These are phyloP conservation scores for Chaetoceros tenuissimus DNA, from an alignment of 108 stramenopile species.

Conservation along the genomic window DNA sequence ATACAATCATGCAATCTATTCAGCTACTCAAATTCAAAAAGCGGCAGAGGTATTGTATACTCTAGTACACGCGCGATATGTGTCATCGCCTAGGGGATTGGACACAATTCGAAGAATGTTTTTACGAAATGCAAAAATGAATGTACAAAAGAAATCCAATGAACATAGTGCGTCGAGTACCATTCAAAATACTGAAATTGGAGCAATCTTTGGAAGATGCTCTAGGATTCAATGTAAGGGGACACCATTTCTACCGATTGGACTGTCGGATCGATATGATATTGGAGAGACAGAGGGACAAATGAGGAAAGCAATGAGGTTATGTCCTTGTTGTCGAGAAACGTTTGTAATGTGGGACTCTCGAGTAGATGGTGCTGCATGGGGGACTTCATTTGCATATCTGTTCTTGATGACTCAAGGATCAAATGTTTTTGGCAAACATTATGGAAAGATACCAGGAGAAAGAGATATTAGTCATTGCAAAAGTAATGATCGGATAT, in stretches of 20 bases:
- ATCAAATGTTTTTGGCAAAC: slow-evolving; percentile 16
- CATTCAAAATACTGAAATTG: too few species aligned
- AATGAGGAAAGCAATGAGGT: background rate
- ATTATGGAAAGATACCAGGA: background rate
- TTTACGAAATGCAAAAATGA: background rate
- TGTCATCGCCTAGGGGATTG: slow-evolving; percentile 36
- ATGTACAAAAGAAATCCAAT: slow-evolving; percentile 1
- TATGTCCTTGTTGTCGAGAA: slow-evolving; percentile 9
- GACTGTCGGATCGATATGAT: slow-evolving; percentile 21
- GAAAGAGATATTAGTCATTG: background rate
- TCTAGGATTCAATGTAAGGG: slow-evolving; percentile 31
- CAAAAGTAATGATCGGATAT: slow-evolving; percentile 3
- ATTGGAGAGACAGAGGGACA: background rate
- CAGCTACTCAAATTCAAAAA: slow-evolving; percentile 15
- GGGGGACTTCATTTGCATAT: slow-evolving; percentile 44
- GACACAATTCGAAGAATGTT: slow-evolving; percentile 34
- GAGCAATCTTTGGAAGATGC: slow-evolving; percentile 44
- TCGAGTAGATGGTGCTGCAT: slow-evolving; percentile 45
- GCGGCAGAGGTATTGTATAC: slow-evolving; percentile 43
- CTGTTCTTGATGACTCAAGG: slow-evolving; percentile 41
- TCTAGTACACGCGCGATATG: slow-evolving; percentile 41
- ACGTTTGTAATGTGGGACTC: slow-evolving; percentile 36
- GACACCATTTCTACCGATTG: slow-evolving; percentile 35
- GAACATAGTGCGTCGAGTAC: background rate
- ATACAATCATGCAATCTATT: slow-evolving; percentile 9